These are phyloP conservation scores for Kwoniella pini DNA, from an alignment of 768 basidiomycete genomes.

Conservation along the genomic window DNA sequence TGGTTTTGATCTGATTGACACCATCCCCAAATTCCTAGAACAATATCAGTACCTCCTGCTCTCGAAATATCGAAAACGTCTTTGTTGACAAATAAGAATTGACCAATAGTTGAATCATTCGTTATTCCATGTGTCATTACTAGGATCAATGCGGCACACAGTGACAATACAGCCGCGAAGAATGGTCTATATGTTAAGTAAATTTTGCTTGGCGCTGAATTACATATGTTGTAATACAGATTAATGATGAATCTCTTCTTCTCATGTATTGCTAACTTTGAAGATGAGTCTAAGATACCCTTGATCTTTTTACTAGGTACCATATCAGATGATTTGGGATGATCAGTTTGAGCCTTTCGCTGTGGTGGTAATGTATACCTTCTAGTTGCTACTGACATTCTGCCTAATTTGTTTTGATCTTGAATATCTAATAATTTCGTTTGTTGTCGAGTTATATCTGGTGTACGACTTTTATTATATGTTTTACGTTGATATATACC, in stretches of 20 bases:
- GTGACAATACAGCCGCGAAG: conserved; percentile 12
- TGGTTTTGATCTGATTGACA: conserved; percentile 19
- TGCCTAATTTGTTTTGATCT: conserved; percentile 36
- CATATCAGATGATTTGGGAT: neutral
- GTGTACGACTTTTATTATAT: neutral
- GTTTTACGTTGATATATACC: conserved; percentile 1
- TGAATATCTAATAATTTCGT: conserved; percentile 6
- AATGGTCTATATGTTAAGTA: conserved; percentile 37
- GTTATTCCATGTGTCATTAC: conserved; percentile 18
- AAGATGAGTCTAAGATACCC: neutral
- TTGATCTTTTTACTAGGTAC: neutral
- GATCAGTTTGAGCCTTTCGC: neutral
- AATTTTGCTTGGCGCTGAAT: neutral
- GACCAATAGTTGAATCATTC: conserved; percentile 6
- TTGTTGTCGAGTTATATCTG: neutral
- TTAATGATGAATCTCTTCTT: too few species aligned
- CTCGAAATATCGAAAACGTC: conserved; percentile 27
- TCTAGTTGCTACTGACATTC: conserved; percentile 42
- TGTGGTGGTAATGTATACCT: conserved; percentile 15
- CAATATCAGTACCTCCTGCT: conserved; percentile 14
- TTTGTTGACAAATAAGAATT: conserved; percentile 18
- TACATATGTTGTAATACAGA: neutral
- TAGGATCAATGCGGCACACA: conserved; percentile 28
- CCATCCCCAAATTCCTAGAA: conserved; percentile 39
- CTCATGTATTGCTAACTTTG: too few species aligned